Evolutionary conservation across 1,284 basidiomycete genomes (phyloP), one percentile per base, ranked within the genome.

Genomic region (Ganoderma sp.): DNA sequence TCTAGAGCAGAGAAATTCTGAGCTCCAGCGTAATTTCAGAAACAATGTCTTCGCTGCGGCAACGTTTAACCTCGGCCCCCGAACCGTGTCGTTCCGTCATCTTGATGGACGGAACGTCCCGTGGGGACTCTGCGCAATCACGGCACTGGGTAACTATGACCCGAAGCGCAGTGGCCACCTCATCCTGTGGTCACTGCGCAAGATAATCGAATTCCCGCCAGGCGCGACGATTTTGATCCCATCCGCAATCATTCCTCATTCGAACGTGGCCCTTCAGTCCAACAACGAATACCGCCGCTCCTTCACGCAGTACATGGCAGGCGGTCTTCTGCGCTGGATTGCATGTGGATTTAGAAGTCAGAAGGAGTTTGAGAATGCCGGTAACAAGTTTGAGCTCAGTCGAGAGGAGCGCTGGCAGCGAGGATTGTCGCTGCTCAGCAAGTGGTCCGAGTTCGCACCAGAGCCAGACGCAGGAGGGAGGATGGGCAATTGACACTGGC

Each of bases 191-290:
- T 73, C 77, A 19, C 67, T 78, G 7, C 65, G 67, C 8, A 50
- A 77, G 7, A 39, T 74, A 6, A 65, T 80, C 19, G 68, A 76
- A 22, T 76, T 79, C 43, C 74, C 74, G 8, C 71, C 73, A 0
- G 74, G 75, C 1, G 67, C 71, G 0, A 67, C 74, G 1, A 69
- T 75, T n/a, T 69, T 78, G 39, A 69, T 80, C 45, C 76, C 77
- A 0, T 80, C 78, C 2, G 78, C 74, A 0, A 65, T 68, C 7
- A 37, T 80, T 19, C n/a, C 17, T 0, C 79, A 80, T 61, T 75
- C 72, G 19, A 79, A 79, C 58, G 72, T 70, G 3, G 41, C 73
- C 1, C 68, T 79, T 8, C 37, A 50, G 12, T 17, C n/a, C 0
- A 60, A 63, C 2, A 48, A 48, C 17, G 78, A 79, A 45, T 61